Evolutionary conservation across 2,329 filamentous ascomycete genomes (phyloP).

Genomic region (Stagonosporopsis cucurbitacearum): DNA sequence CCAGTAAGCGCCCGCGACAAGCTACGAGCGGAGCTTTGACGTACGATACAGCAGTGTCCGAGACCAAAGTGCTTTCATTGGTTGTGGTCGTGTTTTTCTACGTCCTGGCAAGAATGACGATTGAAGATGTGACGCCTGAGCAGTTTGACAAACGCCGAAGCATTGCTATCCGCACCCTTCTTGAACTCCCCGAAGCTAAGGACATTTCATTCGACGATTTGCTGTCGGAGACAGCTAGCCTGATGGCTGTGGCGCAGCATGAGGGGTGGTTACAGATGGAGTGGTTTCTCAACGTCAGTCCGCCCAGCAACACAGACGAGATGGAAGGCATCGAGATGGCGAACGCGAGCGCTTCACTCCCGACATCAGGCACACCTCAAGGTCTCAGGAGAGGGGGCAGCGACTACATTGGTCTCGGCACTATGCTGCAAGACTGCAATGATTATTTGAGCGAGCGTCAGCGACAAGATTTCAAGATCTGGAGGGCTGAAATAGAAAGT

Average conservation of each 20-base stretch:
- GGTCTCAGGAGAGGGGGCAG: slow-evolving; percentile 53
- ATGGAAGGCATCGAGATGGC: slow-evolving; percentile 38
- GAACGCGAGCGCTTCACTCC: slow-evolving; percentile 25
- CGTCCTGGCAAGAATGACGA: slow-evolving; percentile 57
- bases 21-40: slow-evolving; percentile 28
- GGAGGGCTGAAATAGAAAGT: slow-evolving; percentile 67
- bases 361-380: slow-evolving; percentile 45
- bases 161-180: slow-evolving; percentile 59
- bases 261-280: slow-evolving; percentile 59
- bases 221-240: slow-evolving; percentile 41
- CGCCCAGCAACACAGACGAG: slow-evolving; percentile 30
- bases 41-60: slow-evolving; percentile 20
- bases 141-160: slow-evolving; percentile 42
- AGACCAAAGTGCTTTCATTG: slow-evolving; percentile 51
- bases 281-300: slow-evolving; percentile 62
- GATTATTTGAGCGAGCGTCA: slow-evolving; percentile 73
- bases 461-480: slow-evolving; percentile 65
- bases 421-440: slow-evolving; percentile 78
- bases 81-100: slow-evolving; percentile 68
- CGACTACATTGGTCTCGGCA: slow-evolving; percentile 58
- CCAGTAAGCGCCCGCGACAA: slow-evolving; percentile 58
- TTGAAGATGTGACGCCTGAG: slow-evolving; percentile 39
- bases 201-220: slow-evolving; percentile 56
- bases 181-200: slow-evolving; percentile 57
- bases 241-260: slow-evolving; percentile 43